Base-by-base conservation (phyloP, 768 basidiomycete species). In the Xerocomus spinulosus region DNA sequence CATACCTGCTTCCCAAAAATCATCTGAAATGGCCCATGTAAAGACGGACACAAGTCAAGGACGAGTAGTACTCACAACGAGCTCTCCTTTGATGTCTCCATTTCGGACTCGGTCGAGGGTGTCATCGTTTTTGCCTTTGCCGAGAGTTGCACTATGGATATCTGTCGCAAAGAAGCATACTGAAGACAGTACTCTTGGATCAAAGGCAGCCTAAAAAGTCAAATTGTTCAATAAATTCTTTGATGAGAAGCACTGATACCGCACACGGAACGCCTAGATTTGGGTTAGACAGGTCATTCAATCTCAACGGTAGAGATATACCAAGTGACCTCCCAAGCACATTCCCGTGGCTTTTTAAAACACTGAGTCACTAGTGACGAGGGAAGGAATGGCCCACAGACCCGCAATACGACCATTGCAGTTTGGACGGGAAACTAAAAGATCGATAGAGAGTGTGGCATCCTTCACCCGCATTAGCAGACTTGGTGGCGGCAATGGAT, bases 151-250 rank as follows among this genome's bases (percentile, higher is more conserved):
- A 40, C 75, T 75, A 67, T 98, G 95, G 38, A 98, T 82, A 63
- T 95, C 93, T 14, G 95, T 98, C 2, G 88, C 92, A 61, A 97
- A 98, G 73, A 90, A 97, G 69, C 93, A 96, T 34, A 95, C 88
- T 0, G 89, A 77, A 1, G 94, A 74, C 3, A 90, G 73, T 20
- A 96, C 79, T 28, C 94, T 81, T 5, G 77, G 71, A 63, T 98
- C 87, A 61, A 97, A 93, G 0, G 92, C 89, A 41, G 90, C 90
- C 90, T 94, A 49, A 5, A 15, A 34, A 14, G 13, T 5, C 3
- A 3, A 24, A 23, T 4, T 5, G 18, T 44, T 60, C 38, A 55
- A 37, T 26, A 5, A 9, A 24, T 18, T 13, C 21, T 24, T 30
- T 20, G 29, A 51, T 17, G 15, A 41, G 8, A 42, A 48, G 7